phyloP scores from a whole-genome alignment of 805 yeast genomes.

The Cyberlindnera nakhonratchasimensis region DNA sequence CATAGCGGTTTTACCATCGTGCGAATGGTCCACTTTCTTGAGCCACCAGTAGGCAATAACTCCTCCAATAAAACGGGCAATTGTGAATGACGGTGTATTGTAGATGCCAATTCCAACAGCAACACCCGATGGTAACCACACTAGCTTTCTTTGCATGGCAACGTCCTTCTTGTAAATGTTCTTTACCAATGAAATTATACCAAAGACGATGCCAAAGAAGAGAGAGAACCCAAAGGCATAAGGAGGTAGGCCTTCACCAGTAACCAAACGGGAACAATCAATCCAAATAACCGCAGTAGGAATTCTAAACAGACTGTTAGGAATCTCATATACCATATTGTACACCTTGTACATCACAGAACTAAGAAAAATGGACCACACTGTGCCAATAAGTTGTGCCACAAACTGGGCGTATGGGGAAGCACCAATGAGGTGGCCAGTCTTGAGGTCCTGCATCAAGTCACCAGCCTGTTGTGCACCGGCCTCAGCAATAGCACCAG shows the following conservation, averaged over 20 bases:
- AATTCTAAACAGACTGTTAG: slow-evolving; percentile 74
- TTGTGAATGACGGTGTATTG: slow-evolving; percentile 88
- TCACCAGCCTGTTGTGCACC: slow-evolving; percentile 99
- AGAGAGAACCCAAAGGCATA: slow-evolving; percentile 60
- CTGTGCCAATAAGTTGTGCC: slow-evolving; percentile 86
- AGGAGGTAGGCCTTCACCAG: slow-evolving; percentile 88
- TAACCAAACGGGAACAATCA: slow-evolving; percentile 89
- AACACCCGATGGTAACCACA: slow-evolving; percentile 85
- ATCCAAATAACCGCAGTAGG: slow-evolving; percentile 98
- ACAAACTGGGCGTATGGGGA: slow-evolving; percentile 88
- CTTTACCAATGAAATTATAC: slow-evolving; percentile 59
- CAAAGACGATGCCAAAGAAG: slow-evolving; percentile 65
- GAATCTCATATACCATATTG: slow-evolving; percentile 79
- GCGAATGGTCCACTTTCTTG: slow-evolving; percentile 32
- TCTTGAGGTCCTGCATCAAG: slow-evolving; percentile 93
- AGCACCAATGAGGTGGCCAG: slow-evolving; percentile 89
- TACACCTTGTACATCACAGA: slow-evolving; percentile 80
- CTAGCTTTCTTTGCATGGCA: slow-evolving; percentile 38
- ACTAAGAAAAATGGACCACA: slow-evolving; percentile 77
- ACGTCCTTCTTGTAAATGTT: slow-evolving; percentile 45
- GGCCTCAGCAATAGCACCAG: slow-evolving; percentile 97
- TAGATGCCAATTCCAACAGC: slow-evolving; percentile 97
- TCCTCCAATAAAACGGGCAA: slow-evolving; percentile 93
- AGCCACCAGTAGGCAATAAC: slow-evolving; percentile 59
- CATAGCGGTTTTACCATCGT: slow-evolving; percentile 61